Evolutionary conservation across 1,284 basidiomycete genomes (phyloP).

Genomic region (Dichomitus squalens): DNA sequence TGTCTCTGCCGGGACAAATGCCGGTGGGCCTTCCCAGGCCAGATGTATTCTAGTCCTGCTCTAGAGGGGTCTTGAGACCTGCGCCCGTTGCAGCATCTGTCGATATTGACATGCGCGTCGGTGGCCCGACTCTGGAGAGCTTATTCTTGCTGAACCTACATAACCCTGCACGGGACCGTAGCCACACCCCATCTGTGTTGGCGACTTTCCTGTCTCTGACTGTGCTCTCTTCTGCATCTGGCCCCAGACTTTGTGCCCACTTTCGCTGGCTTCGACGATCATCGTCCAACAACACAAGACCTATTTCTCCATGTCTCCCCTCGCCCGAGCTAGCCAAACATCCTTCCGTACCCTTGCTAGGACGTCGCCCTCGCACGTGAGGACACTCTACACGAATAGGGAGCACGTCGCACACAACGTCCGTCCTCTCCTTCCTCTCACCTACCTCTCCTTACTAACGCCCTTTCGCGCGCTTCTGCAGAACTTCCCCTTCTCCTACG

Average conservation of each 20-base stretch:
- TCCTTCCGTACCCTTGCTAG: slow-evolving; percentile 12
- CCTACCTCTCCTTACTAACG: slow-evolving; percentile 20
- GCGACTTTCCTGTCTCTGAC: too few relatives aligned
- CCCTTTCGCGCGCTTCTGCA: slow-evolving; percentile 3
- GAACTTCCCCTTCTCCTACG: slow-evolving; percentile 36
- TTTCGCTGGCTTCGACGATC: background rate
- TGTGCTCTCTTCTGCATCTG: background rate
- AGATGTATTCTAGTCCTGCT: slow-evolving; percentile 20
- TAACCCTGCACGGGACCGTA: slow-evolving; percentile 1
- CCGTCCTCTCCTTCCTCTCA: slow-evolving; percentile 10
- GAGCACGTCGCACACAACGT: slow-evolving; percentile 20
- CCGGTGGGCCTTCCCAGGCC: slow-evolving; percentile 14
- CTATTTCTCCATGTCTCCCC: slow-evolving; percentile 16
- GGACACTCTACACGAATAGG: slow-evolving; percentile 16
- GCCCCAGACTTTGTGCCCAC: too few relatives aligned
- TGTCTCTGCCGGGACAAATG: slow-evolving; percentile 2
- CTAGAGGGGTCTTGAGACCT: slow-evolving; percentile 16
- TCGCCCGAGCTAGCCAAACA: slow-evolving; percentile 15
- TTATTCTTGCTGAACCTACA: slow-evolving; percentile 5
- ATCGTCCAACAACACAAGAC: background rate
- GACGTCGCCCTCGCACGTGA: slow-evolving; percentile 11
- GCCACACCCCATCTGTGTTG: too few relatives aligned
- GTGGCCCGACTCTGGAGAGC: slow-evolving; percentile 11
- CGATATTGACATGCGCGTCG: background rate
- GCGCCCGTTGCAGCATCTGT: background rate